These are phyloP conservation scores for Leccinum subgranulosum DNA, from an alignment of 768 basidiomycete genomes.

Conservation along the genomic window DNA sequence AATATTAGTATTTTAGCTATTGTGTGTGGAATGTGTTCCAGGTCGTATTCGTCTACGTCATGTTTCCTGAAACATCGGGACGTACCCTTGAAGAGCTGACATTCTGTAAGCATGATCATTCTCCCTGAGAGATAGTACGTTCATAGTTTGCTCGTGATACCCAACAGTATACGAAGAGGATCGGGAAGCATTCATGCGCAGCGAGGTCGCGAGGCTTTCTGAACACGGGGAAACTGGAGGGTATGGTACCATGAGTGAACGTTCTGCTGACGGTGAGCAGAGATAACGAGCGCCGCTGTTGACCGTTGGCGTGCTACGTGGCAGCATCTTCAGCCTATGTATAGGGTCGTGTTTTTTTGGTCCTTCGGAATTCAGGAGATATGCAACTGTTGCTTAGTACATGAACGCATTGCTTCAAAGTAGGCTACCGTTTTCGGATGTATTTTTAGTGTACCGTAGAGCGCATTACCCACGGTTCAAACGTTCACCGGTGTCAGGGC, in stretches of 20 bases:
- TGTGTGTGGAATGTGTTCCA: constrained; percentile 17
- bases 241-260: neutral
- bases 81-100: constrained; percentile 18
- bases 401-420: no score
- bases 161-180: no score
- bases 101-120: constrained; percentile 8
- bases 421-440: no score
- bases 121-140: neutral
- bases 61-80: constrained; percentile 20
- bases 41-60: constrained; percentile 12
- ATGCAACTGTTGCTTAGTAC: no score
- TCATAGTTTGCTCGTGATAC: no score
- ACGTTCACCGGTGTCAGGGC: neutral
- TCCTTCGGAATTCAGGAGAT: no score
- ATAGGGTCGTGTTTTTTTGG: no score
- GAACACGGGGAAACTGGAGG: neutral
- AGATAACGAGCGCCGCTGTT: neutral
- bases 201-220: neutral
- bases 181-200: neutral
- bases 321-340: no score
- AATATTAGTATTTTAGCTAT: constrained; percentile 1
- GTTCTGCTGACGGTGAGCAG: neutral
- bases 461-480: neutral
- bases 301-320: neutral
- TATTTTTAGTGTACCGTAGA: no score